These are phyloP conservation scores for Dictyostelium discoideum DNA, from an alignment of 78 protist species.

Conservation along the genomic window DNA sequence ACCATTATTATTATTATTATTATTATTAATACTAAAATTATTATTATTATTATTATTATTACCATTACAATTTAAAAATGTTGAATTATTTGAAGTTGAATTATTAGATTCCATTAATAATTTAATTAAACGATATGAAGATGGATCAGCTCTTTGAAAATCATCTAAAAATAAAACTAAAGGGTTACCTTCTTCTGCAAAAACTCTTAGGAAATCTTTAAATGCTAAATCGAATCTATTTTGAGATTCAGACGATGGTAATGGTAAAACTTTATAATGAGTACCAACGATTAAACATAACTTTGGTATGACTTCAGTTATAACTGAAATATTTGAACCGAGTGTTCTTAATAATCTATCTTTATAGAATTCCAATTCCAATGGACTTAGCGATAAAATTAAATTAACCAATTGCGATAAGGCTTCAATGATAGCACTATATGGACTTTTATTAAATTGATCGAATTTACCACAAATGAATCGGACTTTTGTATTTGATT, in stretches of 20 bases:
- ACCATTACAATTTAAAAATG: not conserved
- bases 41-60: too few species aligned
- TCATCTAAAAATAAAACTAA: constrained; percentile 69
- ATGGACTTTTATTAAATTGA: constrained; percentile 75
- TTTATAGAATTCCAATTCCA: constrained; percentile 53
- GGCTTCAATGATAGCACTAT: constrained; percentile 69
- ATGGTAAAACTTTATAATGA: constrained; percentile 10
- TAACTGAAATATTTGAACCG: constrained; percentile 56
- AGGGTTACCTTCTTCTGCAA: constrained; percentile 70
- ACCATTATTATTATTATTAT: too few species aligned
- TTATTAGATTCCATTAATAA: constrained; percentile 27
- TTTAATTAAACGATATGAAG: constrained; percentile 34
- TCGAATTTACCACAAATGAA: constrained; percentile 70
- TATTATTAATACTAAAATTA: not conserved
- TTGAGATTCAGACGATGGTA: constrained; percentile 66
- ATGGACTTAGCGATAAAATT: constrained; percentile 18
- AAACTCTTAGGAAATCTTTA: constrained; percentile 68
- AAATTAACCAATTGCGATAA: constrained; percentile 39
- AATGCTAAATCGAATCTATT: constrained; percentile 57
- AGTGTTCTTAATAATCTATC: constrained; percentile 41
- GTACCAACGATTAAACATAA: constrained; percentile 54
- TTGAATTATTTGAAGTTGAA: not conserved
- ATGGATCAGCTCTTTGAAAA: constrained; percentile 52
- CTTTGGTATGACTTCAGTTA: constrained; percentile 58
- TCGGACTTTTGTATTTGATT: constrained; percentile 14